These are phyloP conservation scores for Protomyces macrosporus DNA, from an alignment of 1,139 yeast genomes.

Conservation along the genomic window DNA sequence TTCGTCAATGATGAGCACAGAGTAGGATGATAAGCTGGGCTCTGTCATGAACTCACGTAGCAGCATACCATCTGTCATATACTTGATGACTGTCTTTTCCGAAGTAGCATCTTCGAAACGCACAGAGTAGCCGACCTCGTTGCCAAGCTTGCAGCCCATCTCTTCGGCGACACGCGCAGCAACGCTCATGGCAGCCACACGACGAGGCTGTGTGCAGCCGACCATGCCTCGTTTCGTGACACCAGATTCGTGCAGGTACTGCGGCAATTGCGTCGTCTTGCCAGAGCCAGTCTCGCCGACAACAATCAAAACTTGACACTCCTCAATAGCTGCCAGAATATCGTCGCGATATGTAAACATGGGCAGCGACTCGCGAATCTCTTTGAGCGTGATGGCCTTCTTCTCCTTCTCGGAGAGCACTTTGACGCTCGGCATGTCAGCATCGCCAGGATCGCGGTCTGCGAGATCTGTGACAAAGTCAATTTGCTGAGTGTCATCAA, in stretches of 20 bases:
- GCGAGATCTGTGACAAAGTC: conserved; percentile 52
- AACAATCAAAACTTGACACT: conserved; percentile 72
- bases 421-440: conserved; percentile 13
- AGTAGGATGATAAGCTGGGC: conserved; percentile 60
- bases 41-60: conserved; percentile 77
- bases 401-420: conserved; percentile 42
- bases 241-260: conserved; percentile 78
- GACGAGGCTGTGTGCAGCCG: conserved; percentile 92
- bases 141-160: conserved; percentile 64
- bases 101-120: conserved; percentile 76
- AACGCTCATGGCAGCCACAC: conserved; percentile 93
- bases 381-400: conserved; percentile 44
- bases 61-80: conserved; percentile 93
- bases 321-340: conserved; percentile 56
- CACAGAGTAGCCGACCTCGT: conserved; percentile 78
- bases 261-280: conserved; percentile 92
- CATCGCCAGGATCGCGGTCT: conserved; percentile 1
- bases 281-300: conserved; percentile 99
- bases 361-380: conserved; percentile 63
- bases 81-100: conserved; percentile 64
- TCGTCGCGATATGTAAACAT: conserved; percentile 61
- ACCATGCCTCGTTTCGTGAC: conserved; percentile 54
- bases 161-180: conserved; percentile 90
- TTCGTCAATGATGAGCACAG: conserved; percentile 89
- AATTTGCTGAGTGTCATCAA: conserved; percentile 70